Evolutionary conservation across 2,329 filamentous ascomycete species (phyloP).

Genomic region (Diplocarpon rosae): DNA sequence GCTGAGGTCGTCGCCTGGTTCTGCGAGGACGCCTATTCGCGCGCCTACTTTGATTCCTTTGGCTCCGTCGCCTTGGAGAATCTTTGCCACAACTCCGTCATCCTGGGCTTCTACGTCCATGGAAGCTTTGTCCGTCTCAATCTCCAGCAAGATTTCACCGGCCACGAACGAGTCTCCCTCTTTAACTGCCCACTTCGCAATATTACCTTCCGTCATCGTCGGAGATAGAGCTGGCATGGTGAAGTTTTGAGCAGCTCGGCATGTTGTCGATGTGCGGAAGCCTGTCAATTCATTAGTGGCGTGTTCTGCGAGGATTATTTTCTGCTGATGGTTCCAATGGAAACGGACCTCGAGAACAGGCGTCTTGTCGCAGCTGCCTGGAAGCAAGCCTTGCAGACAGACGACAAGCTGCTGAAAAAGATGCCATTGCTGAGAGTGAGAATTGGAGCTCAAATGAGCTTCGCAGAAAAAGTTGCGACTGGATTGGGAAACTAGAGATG

Average conservation of each 20-base stretch:
- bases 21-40: constrained; percentile 74
- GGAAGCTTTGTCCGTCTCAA: constrained; percentile 88
- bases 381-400: constrained; percentile 49
- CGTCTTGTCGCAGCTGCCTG: constrained; percentile 42
- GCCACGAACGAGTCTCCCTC: constrained; percentile 75
- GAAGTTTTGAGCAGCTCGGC: constrained; percentile 71
- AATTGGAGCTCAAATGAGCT: constrained; percentile 24
- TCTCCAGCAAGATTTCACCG: constrained; percentile 80
- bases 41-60: constrained; percentile 70
- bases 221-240: constrained; percentile 85
- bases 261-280: constrained; percentile 50
- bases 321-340: not conserved
- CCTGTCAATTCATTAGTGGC: constrained; percentile 33
- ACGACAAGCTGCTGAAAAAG: constrained; percentile 52
- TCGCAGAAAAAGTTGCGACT: constrained; percentile 5
- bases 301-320: constrained; percentile 6
- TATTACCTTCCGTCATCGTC: constrained; percentile 91
- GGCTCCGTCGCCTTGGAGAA: constrained; percentile 59
- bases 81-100: constrained; percentile 77
- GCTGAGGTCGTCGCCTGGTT: constrained; percentile 68
- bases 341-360: constrained; percentile 44
- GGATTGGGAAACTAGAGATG: constrained; percentile 13
- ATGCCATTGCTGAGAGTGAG: constrained; percentile 45
- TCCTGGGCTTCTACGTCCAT: constrained; percentile 95
- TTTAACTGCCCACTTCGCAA: constrained; percentile 74